Percentiles rank a stretch among this genome's conserved stretches.
phyloP scores from a whole-genome alignment of 176 grass and related monocot species.

The Eremochloa ophiuroides region DNA sequence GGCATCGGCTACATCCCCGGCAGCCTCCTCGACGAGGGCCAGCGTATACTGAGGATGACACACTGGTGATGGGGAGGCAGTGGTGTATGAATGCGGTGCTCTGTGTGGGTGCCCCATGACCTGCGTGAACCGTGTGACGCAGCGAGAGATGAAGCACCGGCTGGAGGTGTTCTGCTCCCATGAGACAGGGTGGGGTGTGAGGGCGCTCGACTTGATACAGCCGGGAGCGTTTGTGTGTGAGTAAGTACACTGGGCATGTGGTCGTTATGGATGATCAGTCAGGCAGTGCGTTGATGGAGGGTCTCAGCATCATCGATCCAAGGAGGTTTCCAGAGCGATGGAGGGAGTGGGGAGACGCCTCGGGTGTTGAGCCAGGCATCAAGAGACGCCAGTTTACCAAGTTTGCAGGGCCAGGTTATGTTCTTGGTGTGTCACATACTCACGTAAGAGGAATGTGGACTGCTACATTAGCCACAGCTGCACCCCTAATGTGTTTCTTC shows the following conservation, averaged over 20 bases:
- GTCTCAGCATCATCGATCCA: slow-evolving; percentile 26
- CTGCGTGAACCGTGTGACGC: slow-evolving; percentile 60
- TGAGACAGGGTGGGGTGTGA: slow-evolving; percentile 81
- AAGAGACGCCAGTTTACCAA: not conserved
- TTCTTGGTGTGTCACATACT: slow-evolving; percentile 61
- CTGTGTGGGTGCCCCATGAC: slow-evolving; percentile 49
- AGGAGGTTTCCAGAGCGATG: slow-evolving; percentile 64
- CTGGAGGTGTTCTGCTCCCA: slow-evolving; percentile 80
- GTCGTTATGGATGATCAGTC: not conserved
- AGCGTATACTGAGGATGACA: slow-evolving; percentile 58
- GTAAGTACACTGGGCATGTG: slow-evolving; percentile 57
- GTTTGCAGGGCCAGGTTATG: slow-evolving; percentile 26
- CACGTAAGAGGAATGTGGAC: slow-evolving; percentile 65
- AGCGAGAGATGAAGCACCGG: slow-evolving; percentile 67
- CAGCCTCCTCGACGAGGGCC: slow-evolving; percentile 43
- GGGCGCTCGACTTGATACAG: slow-evolving; percentile 75
- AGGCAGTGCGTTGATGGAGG: not conserved
- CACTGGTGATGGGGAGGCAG: slow-evolving; percentile 52
- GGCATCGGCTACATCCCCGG: slow-evolving; percentile 69
- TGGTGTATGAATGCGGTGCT: slow-evolving; percentile 75
- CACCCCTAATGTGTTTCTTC: slow-evolving; percentile 69
- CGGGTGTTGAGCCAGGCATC: slow-evolving; percentile 16
- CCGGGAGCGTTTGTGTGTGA: slow-evolving; percentile 78
- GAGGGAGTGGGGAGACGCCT: slow-evolving; percentile 82
- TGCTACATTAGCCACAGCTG: slow-evolving; percentile 77